Evolutionary conservation across 2,329 filamentous ascomycete genomes (phyloP), one percentile per base, ranked within the genome.

Genomic region (Knufia petricola): DNA sequence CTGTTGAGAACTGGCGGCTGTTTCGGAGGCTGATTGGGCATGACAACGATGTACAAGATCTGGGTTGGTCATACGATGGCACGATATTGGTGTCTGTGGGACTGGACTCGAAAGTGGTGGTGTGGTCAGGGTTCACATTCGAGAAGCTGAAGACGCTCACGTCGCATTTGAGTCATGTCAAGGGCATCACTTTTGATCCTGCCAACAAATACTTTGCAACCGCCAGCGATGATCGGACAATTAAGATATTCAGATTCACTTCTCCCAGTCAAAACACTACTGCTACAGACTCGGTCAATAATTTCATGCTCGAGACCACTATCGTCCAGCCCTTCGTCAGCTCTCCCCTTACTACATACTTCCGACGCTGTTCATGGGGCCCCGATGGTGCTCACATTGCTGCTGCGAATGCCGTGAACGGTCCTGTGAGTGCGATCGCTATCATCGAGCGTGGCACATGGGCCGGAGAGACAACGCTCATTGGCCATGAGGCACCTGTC

Each of bases 131-230:
- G 1, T 85, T 94, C 67, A 96, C 89, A 0, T 98, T 98, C 59
- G 92, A 98, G 70, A 96, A 94, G 70, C 76, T 98, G 57, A 96
- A 96, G 75, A 90, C 87, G 2, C 72, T 98, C 3, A 82, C 88
- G 1, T 84, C 89, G 50, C 92, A 98, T 66, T 87, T 94, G 65
- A 95, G 88, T 64, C 94, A 96, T 64, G 92, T 98, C 70, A 98
- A 98, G 66, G 92, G 94, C 53, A 94, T 98, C 60, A 95, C 90
- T 0, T 98, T 98, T 63, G 92, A 98, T 63, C 92, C 92, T 0
- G 92, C 92, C 36, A 96, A 96, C 71, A 98, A 96, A 64, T 98
- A 95, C 72, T 98, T 98, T 67, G 92, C 94, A 13, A 98, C 94
- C 0, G 89, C 94, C 2, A 95, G 88, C 68, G 92, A 98, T 65